A percentile compares a stretch with the other conserved stretches of the same genome.
phyloP scores from a whole-genome alignment of 2,329 filamentous ascomycete species.

The Erysiphe pulchra region DNA sequence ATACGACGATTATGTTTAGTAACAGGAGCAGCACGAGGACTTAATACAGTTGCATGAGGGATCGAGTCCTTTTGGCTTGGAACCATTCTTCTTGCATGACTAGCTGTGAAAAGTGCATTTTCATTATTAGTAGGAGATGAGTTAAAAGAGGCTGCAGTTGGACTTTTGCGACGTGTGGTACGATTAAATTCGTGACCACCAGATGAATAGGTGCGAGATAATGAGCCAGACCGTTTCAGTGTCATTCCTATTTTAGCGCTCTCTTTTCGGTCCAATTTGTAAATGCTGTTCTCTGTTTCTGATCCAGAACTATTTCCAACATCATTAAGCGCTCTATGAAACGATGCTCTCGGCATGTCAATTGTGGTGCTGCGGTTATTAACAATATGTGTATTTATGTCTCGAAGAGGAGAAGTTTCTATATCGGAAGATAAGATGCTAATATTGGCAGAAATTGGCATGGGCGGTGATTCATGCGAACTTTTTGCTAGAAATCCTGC shows the following conservation, averaged over 20 bases:
- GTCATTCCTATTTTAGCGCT: slow-evolving; percentile 11
- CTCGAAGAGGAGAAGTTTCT: slow-evolving; percentile 29
- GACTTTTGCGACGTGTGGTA: slow-evolving; percentile 11
- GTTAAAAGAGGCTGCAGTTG: slow-evolving; percentile 20
- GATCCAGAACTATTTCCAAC: slow-evolving; percentile 15
- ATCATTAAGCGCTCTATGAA: slow-evolving; percentile 9
- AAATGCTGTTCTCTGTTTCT: slow-evolving; percentile 11
- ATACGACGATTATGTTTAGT: slow-evolving; percentile 20
- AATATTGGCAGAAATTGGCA: slow-evolving; percentile 28
- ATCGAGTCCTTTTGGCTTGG: slow-evolving; percentile 31
- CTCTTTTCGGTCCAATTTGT: slow-evolving; percentile 8
- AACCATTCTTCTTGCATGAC: slow-evolving; percentile 40
- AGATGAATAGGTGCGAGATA: slow-evolving; percentile 5
- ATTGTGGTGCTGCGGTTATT: slow-evolving; percentile 20
- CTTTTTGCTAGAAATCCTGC: slow-evolving; percentile 60
- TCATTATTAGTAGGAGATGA: slow-evolving; percentile 28
- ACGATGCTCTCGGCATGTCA: slow-evolving; percentile 11
- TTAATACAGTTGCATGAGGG: slow-evolving; percentile 29
- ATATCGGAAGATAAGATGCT: slow-evolving; percentile 2
- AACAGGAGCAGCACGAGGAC: slow-evolving; percentile 31
- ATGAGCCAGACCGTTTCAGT: slow-evolving; percentile 11
- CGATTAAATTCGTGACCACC: slow-evolving; percentile 8
- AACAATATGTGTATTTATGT: slow-evolving; percentile 23
- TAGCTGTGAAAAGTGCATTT: slow-evolving; percentile 36
- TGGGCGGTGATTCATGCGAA: slow-evolving; percentile 33